These are phyloP conservation scores for Cucurbita argyrosperma DNA, from an alignment of 306 rosid genomes.

Conservation along the genomic window DNA sequence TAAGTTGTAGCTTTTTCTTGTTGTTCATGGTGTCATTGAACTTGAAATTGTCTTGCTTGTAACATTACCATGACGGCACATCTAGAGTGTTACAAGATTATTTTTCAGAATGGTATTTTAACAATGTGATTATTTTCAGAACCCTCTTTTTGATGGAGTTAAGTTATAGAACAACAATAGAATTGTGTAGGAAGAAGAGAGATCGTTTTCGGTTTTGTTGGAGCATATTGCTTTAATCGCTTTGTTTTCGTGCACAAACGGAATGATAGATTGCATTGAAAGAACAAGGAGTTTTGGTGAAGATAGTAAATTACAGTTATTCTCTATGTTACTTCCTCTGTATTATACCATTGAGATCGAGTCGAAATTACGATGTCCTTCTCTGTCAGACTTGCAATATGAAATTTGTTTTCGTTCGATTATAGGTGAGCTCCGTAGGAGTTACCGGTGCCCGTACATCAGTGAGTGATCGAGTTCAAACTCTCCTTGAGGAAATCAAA, in stretches of 20 bases:
- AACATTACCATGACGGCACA: neutral
- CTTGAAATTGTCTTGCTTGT: neutral
- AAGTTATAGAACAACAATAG: neutral
- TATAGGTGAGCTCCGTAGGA: conserved; percentile 81
- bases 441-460: conserved; percentile 87
- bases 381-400: neutral
- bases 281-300: neutral
- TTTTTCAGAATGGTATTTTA: neutral
- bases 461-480: conserved; percentile 42
- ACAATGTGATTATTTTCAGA: neutral
- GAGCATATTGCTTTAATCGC: neutral
- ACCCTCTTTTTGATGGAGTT: neutral
- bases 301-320: neutral
- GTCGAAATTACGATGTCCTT: neutral
- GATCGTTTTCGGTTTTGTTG: neutral
- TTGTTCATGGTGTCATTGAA: neutral
- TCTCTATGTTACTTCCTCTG: neutral
- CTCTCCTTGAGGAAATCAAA: conserved; percentile 58
- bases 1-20: neutral
- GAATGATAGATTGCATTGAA: neutral
- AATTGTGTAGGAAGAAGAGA: neutral
- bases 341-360: neutral
- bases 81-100: neutral
- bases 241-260: neutral
- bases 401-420: neutral